Base-by-base conservation (phyloP, 2,329 filamentous ascomycete genomes). In the Fusarium torreyae region DNA sequence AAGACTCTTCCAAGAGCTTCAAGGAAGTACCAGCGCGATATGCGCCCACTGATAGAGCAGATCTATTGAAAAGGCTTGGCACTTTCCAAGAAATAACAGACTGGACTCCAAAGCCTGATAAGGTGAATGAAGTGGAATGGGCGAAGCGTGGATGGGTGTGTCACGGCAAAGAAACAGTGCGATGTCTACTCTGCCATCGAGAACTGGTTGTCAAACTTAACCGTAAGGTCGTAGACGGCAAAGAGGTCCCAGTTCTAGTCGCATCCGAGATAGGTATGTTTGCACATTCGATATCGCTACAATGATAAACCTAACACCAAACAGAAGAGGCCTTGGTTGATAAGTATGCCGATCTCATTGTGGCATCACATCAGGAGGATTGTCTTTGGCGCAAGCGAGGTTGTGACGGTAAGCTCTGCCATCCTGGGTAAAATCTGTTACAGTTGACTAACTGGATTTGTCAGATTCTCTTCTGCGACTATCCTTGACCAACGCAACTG, bases 141-240 rank as follows among this genome's bases (percentile, higher is more conserved):
- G 94, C 94, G 1, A 97, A 95, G 83, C 85, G 92, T 61, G 95
- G 95, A 1, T 99, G 96, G 95, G 86, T 91, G 6, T 98, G 95
- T 74, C 89, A 92, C 45, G 91, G 91, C 72, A 89, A 90, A 69
- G 94, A 97, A 79, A 92, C 92, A 6, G 93, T 98, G 17, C 89
- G 90, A 18, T 99, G 96, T 77, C 90, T 92, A 40, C 89, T 94
- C 4, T 99, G 96, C 76, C 91, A 91, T 76, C 91, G 92, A 74
- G 92, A 97, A 73, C 85, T 98, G 40, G 87, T 96, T 6, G 92
- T 98, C 53, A 94, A 92, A 80, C 83, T 97, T 34, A 90, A 88
- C 73, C 85, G 85, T 56, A 88, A 86, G 74, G 85, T 86, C 57
- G 81, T 84, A 6, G 85, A 88, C 38, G 87, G 87, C 14, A 85